phyloP scores from a whole-genome alignment of 768 basidiomycete genomes.

The Pisolithus orientalis region DNA sequence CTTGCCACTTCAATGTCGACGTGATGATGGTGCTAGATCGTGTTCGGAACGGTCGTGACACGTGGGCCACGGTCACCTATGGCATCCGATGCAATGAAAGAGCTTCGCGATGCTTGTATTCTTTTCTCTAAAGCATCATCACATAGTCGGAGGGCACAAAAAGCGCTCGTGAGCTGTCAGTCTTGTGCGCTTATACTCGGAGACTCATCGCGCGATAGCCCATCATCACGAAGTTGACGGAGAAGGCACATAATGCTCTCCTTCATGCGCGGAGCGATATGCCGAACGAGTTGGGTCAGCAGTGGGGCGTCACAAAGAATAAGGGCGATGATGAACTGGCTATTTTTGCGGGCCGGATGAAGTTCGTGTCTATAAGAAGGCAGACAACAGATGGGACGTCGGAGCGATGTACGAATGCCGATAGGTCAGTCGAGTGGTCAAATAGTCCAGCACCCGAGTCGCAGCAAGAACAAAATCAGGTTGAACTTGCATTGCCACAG shows the following conservation, averaged over 20 bases:
- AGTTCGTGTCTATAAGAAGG: constrained; percentile 49
- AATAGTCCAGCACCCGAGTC: neutral
- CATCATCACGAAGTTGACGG: constrained; percentile 52
- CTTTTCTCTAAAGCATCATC: constrained; percentile 59
- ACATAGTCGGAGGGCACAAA: constrained; percentile 56
- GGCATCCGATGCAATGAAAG: constrained; percentile 59
- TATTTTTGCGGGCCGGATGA: constrained; percentile 63
- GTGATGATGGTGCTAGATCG: constrained; percentile 39
- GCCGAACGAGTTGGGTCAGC: constrained; percentile 26
- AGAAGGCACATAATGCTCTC: constrained; percentile 60
- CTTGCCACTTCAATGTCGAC: neutral
- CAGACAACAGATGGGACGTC: constrained; percentile 15
- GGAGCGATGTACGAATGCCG: constrained; percentile 1
- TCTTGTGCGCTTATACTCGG: neutral
- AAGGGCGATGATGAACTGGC: constrained; percentile 56
- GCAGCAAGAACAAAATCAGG: neutral
- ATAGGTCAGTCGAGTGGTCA: neutral
- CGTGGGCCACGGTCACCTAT: constrained; percentile 64
- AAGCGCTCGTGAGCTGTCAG: constrained; percentile 47
- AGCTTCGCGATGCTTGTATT: constrained; percentile 60
- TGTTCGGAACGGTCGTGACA: constrained; percentile 76
- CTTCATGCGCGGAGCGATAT: constrained; percentile 35
- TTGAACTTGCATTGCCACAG: neutral
- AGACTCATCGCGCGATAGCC: constrained; percentile 32
- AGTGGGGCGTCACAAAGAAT: constrained; percentile 50